Conservation (phyloP, 768 basidiomycete genomes). For the Kwoniella sp. region DNA sequence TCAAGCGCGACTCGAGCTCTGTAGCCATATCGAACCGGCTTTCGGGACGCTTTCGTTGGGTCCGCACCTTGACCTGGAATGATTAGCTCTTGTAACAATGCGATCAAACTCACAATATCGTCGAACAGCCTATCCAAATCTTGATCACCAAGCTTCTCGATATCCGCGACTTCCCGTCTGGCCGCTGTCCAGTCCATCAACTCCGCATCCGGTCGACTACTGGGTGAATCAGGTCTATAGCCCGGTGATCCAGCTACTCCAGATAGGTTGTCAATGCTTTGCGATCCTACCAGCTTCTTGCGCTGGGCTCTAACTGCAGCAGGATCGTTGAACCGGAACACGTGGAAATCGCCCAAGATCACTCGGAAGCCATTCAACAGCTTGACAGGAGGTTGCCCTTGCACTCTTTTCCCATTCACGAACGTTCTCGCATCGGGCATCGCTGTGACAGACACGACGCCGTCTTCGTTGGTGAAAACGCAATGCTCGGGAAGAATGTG, state of each 20-base stretch:
- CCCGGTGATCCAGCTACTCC: slow-evolving; percentile 20
- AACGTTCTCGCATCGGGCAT: slow-evolving; percentile 75
- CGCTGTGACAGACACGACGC: slow-evolving; percentile 78
- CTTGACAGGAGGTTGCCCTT: slow-evolving; percentile 74
- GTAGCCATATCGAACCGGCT: slow-evolving; percentile 39
- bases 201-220: slow-evolving; percentile 29
- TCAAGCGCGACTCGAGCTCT: slow-evolving; percentile 37
- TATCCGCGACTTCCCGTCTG: slow-evolving; percentile 86
- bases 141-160: slow-evolving; percentile 91
- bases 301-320: slow-evolving; percentile 46
- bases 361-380: slow-evolving; percentile 93
- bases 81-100: slow-evolving; percentile 41
- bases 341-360: slow-evolving; percentile 95
- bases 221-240: slow-evolving; percentile 29
- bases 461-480: slow-evolving; percentile 80
- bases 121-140: slow-evolving; percentile 79
- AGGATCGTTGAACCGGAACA: slow-evolving; percentile 79
- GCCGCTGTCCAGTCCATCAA: slow-evolving; percentile 93
- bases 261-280: slow-evolving; percentile 34
- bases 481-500: slow-evolving; percentile 93
- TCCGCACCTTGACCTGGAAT: slow-evolving; percentile 45
- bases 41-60: slow-evolving; percentile 42
- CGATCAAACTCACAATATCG: slow-evolving; percentile 89
- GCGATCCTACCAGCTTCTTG: slow-evolving; percentile 31
- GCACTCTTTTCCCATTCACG: slow-evolving; percentile 85